These are phyloP conservation scores for Sporothrix brunneoviolacea DNA, from an alignment of 2,329 filamentous ascomycete species.

Conservation along the genomic window DNA sequence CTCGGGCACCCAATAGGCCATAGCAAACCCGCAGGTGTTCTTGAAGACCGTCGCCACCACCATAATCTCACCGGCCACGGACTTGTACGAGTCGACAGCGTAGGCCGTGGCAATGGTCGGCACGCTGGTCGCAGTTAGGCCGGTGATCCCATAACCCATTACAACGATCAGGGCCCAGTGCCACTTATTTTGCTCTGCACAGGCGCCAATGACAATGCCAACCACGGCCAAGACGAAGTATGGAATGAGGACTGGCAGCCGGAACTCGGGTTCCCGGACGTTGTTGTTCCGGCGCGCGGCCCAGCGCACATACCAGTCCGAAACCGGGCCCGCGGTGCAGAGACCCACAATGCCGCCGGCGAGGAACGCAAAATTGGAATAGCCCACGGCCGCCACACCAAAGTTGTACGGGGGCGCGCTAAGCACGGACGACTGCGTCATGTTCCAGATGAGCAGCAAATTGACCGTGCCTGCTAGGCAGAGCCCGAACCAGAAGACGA, in stretches of 20 bases:
- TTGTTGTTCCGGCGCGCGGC: conserved; percentile 30
- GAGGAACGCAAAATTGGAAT: conserved; percentile 36
- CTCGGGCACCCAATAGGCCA: conserved; percentile 10
- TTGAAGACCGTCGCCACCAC: conserved; percentile 58
- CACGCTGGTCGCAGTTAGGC: conserved; percentile 47
- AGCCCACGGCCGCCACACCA: conserved; percentile 33
- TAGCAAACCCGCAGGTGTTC: conserved; percentile 47
- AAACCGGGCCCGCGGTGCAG: conserved; percentile 29
- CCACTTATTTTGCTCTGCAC: conserved; percentile 30
- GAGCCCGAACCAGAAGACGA: conserved; percentile 5
- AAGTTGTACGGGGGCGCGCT: conserved; percentile 34
- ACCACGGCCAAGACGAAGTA: conserved; percentile 35
- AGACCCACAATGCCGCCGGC: conserved; percentile 31
- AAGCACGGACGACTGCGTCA: conserved; percentile 42
- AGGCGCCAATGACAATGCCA: conserved; percentile 31
- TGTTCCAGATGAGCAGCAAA: conserved; percentile 43
- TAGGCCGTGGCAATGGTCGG: conserved; percentile 51
- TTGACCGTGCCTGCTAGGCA: conserved; percentile 8
- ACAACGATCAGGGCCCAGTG: conserved; percentile 36
- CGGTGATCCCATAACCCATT: conserved; percentile 31
- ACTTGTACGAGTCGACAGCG: conserved; percentile 57
- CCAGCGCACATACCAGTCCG: conserved; percentile 30
- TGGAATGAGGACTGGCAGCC: conserved; percentile 30
- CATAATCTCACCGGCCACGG: conserved; percentile 52
- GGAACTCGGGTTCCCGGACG: conserved; percentile 35